Conservation (phyloP, 2,329 filamentous ascomycete species). For the Venturia pyrina region DNA sequence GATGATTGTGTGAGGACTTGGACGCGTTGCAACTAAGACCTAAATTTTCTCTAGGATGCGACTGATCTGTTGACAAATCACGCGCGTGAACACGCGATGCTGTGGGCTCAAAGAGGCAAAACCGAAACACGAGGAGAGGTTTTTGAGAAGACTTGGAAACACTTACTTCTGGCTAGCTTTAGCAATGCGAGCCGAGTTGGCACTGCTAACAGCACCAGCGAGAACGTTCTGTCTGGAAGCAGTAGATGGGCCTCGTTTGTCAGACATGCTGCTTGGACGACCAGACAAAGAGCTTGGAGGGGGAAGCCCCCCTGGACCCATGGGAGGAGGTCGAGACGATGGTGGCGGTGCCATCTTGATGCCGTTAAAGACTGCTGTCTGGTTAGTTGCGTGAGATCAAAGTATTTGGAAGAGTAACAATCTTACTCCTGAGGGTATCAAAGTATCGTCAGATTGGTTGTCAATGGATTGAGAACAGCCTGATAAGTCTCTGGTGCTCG, state of each 20-base stretch:
- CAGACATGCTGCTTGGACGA: background rate
- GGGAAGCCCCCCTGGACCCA: background rate
- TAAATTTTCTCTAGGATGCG: background rate
- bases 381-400: background rate
- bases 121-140: background rate
- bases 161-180: constrained; percentile 2
- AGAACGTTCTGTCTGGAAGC: background rate
- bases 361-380: background rate
- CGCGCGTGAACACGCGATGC: background rate
- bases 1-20: background rate
- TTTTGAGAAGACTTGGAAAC: background rate
- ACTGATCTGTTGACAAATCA: background rate
- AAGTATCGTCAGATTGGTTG: background rate
- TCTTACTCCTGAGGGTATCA: background rate
- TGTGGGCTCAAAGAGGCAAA: background rate
- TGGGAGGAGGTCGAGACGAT: background rate
- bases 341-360: background rate
- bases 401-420: background rate
- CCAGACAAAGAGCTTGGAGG: background rate
- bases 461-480: background rate
- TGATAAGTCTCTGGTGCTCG: background rate
- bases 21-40: background rate
- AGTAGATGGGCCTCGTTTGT: background rate
- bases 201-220: background rate
- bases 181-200: background rate